phyloP scores from a whole-genome alignment of 768 basidiomycete species.

The Auriscalpium orientale region DNA sequence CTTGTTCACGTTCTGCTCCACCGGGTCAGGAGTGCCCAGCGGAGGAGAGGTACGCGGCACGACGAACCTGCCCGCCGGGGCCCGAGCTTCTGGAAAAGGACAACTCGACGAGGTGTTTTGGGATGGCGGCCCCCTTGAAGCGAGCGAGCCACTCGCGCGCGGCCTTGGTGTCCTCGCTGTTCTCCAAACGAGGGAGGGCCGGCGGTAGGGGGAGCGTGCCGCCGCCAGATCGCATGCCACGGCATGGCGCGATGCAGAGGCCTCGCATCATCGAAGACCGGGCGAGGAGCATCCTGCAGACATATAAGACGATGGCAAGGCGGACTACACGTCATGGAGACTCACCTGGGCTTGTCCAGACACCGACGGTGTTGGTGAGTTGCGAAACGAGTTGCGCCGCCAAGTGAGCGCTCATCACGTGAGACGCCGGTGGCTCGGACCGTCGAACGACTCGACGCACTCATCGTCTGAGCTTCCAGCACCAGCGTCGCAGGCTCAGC shows the following conservation, averaged over 20 bases:
- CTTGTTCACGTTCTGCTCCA: conserved; percentile 76
- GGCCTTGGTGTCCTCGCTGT: conserved; percentile 5
- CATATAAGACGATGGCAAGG: no score
- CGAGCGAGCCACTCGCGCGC: conserved; percentile 12
- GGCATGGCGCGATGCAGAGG: not conserved
- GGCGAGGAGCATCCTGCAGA: no score
- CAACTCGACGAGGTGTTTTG: conserved; percentile 48
- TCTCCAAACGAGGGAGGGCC: conserved; percentile 6
- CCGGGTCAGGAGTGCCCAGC: not conserved
- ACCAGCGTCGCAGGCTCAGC: no score
- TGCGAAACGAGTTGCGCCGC: no score
- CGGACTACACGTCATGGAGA: no score
- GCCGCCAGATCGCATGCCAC: not conserved
- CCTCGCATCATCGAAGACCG: no score
- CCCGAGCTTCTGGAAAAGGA: conserved; percentile 76
- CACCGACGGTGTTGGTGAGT: no score
- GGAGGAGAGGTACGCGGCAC: not conserved
- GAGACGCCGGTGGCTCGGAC: no score
- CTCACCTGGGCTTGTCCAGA: no score
- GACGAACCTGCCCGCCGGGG: conserved; percentile 71
- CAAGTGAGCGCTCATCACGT: no score
- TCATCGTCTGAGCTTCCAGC: no score
- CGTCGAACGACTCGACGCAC: no score
- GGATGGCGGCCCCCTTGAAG: conserved; percentile 27
- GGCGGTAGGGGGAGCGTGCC: conserved; percentile 10